Evolutionary conservation across 2,329 filamentous ascomycete species (phyloP), one percentile per base, ranked within the genome.

Genomic region (Aspergillus fischeri): DNA sequence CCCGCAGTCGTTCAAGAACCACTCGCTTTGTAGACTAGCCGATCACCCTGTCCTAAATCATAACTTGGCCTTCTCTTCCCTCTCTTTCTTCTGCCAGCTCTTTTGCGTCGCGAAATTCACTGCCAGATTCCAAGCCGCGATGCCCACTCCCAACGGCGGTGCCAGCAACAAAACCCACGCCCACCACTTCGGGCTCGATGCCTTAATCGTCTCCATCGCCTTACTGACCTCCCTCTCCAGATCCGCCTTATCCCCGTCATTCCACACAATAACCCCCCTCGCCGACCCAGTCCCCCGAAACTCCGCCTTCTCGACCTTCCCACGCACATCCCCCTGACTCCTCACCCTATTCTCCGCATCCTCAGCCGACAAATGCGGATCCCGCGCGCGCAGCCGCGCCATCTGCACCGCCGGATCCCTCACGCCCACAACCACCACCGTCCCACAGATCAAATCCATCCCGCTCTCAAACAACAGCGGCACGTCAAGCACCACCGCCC

Each of bases 401-500:
- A 97, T 93, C 80, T 99, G 94, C 49, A 92, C 82, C 60, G 81
- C 83, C 0, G 90, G 87, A 65, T 96, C 90, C 10, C 77, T 80
- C 21, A 97, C 92, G 0, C 88, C 92, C 1, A 97, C 93, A 0
- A 99, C 92, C 59, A 96, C 76, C 17, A 96, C 89, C 0, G 86
- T 87, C 3, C 92, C 92, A 70, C 92, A 97, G 63, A 96, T 84
- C 44, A 86, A 79, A 73, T 99, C 94, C 75, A 96, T 86, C 2
- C 86, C 86, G 65, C 86, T 88, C 80, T 99, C 94, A 67, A 97
- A 97, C 45, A 99, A 81, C 54, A 99, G 78, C 52, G 94, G 94
- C 8, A 99, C 87, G 70, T 99, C 94, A 17, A 97, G 81, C 38
- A 99, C 88, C 3, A 96, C 91, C 0, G 92, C 92, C 91, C 93